Base-by-base conservation (phyloP, 305 asterid genomes). In the Fraxinus velutina region DNA sequence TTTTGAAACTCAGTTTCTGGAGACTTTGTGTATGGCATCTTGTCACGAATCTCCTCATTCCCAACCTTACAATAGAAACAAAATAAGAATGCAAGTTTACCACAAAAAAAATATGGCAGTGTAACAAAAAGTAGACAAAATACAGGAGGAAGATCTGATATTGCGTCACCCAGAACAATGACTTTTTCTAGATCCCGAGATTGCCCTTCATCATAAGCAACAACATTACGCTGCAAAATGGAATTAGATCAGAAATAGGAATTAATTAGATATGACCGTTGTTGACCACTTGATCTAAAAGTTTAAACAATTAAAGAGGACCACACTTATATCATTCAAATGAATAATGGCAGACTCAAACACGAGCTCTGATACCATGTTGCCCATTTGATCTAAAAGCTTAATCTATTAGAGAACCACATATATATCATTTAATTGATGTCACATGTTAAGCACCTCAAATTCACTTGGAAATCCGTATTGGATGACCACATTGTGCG, bases 111-210 rank as follows among this genome's bases (percentile, higher is more conserved):
- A 62, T 79, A 73, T 2, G 6, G 78, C 52, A 82, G 39, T 33
- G 47, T 79, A 68, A 9, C 64, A 70, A 82, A 71, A 9, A 30
- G 17, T 36, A 77, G 66, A 79, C 13, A 22, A 81, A 85, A 62
- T 89, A 93, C 98, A 81, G 93, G 91, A 83, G 98, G 98, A 86
- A 93, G 92, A 84, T 93, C 98, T 70, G 96, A 92, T 84, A 93
- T 87, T 73, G 97, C 98, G 86, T 93, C 98, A 21, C 87, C 84
- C 78, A 93, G 97, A 84, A 91, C 73, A 52, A 90, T 82, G 66
- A 86, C 87, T 82, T 90, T 90, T 84, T 92, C 93, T 74, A 93
- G 91, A 79, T 89, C 86, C 76, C 93, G 90, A 71, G 80, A 75
- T 81, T 89, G 90, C 30, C 96, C 98, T 86, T 93, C 98, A 39